Evolutionary conservation across 106 monocot species (phyloP).

Genomic region (Apostasia shenzhenica): DNA sequence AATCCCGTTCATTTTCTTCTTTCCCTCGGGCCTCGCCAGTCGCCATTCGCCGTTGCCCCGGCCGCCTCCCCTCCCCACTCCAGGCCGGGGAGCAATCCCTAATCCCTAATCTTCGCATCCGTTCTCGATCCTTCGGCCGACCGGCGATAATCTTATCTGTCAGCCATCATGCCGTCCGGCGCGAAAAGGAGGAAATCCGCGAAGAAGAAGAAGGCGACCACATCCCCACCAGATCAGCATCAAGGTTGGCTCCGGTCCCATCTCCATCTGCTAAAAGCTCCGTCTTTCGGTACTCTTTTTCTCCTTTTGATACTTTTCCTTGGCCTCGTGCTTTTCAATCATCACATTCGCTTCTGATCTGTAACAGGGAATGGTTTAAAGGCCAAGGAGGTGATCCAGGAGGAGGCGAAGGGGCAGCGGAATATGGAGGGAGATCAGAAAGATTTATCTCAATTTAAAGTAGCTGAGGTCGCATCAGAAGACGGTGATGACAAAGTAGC

Average conservation of each 20-base stretch:
- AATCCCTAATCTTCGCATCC: background rate
- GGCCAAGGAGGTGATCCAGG: background rate
- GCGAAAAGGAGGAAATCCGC: constrained; percentile 22
- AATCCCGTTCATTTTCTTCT: background rate
- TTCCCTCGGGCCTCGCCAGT: background rate
- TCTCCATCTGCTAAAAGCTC: background rate
- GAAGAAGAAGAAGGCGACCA: constrained; percentile 3
- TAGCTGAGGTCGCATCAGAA: background rate
- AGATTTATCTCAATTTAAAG: background rate
- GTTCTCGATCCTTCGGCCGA: background rate
- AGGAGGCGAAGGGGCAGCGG: too few relatives aligned
- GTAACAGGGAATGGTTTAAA: background rate
- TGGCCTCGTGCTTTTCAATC: background rate
- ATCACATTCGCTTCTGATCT: background rate
- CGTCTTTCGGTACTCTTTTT: background rate
- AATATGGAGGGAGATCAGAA: background rate
- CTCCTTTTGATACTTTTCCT: background rate
- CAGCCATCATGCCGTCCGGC: constrained; percentile 21
- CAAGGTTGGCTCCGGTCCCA: constrained; percentile 2
- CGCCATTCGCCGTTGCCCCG: background rate
- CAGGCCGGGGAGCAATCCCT: background rate
- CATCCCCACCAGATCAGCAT: background rate
- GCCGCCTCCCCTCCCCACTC: background rate
- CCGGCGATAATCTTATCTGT: background rate
- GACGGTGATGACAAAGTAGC: too few relatives aligned